Conservation (phyloP, 208 protist genomes). For the Leishmania gerbilli region DNA sequence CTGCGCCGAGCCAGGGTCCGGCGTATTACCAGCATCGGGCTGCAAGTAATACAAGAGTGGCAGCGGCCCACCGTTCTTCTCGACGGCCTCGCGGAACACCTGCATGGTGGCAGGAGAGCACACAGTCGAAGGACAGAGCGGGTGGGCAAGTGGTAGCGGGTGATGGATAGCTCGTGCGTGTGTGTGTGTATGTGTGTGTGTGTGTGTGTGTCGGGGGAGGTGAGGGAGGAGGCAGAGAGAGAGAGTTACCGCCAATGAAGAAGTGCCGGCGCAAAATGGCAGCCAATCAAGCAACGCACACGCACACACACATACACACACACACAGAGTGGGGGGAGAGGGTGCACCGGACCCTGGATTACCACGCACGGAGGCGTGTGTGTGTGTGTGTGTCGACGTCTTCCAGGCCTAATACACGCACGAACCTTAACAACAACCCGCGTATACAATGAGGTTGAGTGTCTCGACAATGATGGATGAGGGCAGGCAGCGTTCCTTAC, state of each 20-base stretch:
- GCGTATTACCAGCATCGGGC: slow-evolving; percentile 9
- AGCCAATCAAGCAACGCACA: neutral
- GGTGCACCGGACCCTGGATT: too few relatives aligned
- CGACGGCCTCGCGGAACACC: slow-evolving; percentile 42
- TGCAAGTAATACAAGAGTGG: slow-evolving; percentile 59
- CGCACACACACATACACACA: neutral
- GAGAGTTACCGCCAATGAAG: neutral
- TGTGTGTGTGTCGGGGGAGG: neutral
- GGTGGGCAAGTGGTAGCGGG: neutral
- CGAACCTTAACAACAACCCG: neutral
- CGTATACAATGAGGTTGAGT: neutral
- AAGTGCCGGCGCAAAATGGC: neutral
- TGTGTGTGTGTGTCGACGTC: too few relatives aligned
- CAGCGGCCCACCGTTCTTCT: slow-evolving; percentile 41
- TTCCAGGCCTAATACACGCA: too few relatives aligned
- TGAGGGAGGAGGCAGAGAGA: neutral
- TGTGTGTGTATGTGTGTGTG: neutral
- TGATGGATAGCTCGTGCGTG: neutral
- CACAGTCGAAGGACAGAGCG: neutral
- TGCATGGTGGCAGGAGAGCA: slow-evolving; percentile 30
- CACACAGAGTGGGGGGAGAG: too few relatives aligned
- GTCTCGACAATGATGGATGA: neutral
- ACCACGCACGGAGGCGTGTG: too few relatives aligned
- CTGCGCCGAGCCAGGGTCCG: slow-evolving; percentile 8
- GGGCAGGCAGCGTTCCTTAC: neutral